Conservation (phyloP, 805 yeast genomes). For the Zygotorulaspora danielsina region DNA sequence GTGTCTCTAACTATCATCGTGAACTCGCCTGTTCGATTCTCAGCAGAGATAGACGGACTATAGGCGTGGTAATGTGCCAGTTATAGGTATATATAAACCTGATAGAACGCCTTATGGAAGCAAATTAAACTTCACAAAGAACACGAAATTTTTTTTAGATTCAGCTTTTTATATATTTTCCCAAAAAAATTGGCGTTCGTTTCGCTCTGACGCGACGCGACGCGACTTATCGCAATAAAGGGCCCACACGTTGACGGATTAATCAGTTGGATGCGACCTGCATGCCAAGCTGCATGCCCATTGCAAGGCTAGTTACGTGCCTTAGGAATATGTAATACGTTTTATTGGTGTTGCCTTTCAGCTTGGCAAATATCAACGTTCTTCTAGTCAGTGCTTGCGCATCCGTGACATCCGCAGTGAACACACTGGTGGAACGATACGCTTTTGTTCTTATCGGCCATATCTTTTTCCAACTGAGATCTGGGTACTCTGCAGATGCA, state of each 20-base stretch:
- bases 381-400: conserved; percentile 66
- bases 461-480: conserved; percentile 41
- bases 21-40: not conserved
- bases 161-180: not conserved
- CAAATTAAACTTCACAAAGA: not conserved
- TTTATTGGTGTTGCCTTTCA: too few relatives aligned
- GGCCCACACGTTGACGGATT: not conserved
- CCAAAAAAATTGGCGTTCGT: conserved; percentile 7
- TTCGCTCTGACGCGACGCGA: conserved; percentile 6
- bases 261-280: not conserved
- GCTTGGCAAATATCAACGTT: conserved; percentile 8
- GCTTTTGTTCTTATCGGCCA: conserved; percentile 18
- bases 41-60: too few relatives aligned
- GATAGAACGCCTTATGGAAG: not conserved
- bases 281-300: not conserved
- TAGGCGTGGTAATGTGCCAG: too few relatives aligned
- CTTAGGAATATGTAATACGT: too few relatives aligned
- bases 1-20: conserved; percentile 5
- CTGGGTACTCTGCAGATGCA: conserved; percentile 87
- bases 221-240: conserved; percentile 8
- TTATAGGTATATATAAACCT: not conserved
- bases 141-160: conserved; percentile 4
- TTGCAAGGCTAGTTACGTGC: too few relatives aligned
- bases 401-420: conserved; percentile 83
- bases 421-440: conserved; percentile 52